Percentiles rank a stretch among this genome's conserved stretches.
These are phyloP conservation scores for Diplodia intermedia DNA, from an alignment of 2,329 filamentous ascomycete species.

Conservation along the genomic window DNA sequence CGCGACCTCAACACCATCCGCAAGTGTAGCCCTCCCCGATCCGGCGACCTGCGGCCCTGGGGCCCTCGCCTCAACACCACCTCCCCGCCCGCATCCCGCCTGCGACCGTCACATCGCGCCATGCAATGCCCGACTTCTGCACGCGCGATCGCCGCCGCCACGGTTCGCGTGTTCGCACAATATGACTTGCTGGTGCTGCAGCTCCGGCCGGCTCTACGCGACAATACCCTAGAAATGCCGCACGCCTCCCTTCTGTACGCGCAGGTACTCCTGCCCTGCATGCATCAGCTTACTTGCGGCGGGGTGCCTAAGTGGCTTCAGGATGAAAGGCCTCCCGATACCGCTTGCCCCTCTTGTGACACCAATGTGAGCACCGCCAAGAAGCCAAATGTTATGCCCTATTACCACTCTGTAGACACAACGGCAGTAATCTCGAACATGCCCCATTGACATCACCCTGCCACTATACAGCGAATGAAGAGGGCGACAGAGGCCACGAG, in stretches of 20 bases:
- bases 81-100: background rate
- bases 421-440: background rate
- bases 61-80: constrained; percentile 15
- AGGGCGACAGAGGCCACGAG: constrained; percentile 4
- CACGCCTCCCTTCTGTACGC: constrained; percentile 2
- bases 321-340: background rate
- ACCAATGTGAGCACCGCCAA: background rate
- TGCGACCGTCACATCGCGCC: constrained; percentile 26
- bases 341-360: constrained; percentile 11
- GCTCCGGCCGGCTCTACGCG: background rate
- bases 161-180: background rate
- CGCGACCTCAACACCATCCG: constrained; percentile 26
- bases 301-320: constrained; percentile 16
- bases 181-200: constrained; percentile 9
- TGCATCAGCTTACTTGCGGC: constrained; percentile 25
- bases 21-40: constrained; percentile 20
- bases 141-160: constrained; percentile 22
- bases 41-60: constrained; percentile 12
- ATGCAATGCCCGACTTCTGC: constrained; percentile 4
- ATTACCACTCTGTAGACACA: background rate
- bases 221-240: constrained; percentile 13
- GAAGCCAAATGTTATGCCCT: background rate
- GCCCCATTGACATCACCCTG: constrained; percentile 5
- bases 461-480: constrained; percentile 5
- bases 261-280: constrained; percentile 23